phyloP scores from a whole-genome alignment of 345 rosid genomes.

The Euphorbia lathyris region DNA sequence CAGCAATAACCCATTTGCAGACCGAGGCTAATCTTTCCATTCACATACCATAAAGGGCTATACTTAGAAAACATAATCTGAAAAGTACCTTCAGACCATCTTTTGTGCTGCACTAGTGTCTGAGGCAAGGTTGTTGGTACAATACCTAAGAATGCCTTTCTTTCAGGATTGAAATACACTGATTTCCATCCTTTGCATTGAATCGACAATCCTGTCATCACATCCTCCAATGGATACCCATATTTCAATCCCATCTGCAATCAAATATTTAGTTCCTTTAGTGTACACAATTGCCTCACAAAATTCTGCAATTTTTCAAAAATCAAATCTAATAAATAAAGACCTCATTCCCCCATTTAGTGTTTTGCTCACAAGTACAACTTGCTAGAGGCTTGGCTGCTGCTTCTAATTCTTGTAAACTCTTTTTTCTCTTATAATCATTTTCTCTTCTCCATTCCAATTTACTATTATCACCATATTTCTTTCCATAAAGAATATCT shows the following conservation, averaged over 20 bases:
- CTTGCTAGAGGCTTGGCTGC: slow-evolving; percentile 50
- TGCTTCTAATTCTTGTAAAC: slow-evolving; percentile 24
- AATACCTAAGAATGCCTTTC: slow-evolving; percentile 63
- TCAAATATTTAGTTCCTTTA: slow-evolving; percentile 9
- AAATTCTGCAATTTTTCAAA: not conserved
- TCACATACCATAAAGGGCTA: slow-evolving; percentile 56
- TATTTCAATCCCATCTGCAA: slow-evolving; percentile 74
- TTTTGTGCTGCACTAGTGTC: slow-evolving; percentile 61
- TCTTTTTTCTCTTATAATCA: slow-evolving; percentile 16
- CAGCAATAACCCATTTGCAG: slow-evolving; percentile 43
- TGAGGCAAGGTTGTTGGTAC: slow-evolving; percentile 56
- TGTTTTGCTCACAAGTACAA: slow-evolving; percentile 49
- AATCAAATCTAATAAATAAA: not conserved
- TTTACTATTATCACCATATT: slow-evolving; percentile 13
- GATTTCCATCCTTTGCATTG: slow-evolving; percentile 77
- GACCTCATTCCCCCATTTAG: slow-evolving; percentile 87
- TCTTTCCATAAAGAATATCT: slow-evolving; percentile 57
- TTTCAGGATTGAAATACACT: slow-evolving; percentile 55
- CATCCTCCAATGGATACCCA: slow-evolving; percentile 75
- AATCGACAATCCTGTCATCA: slow-evolving; percentile 76
- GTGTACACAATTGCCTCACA: not conserved
- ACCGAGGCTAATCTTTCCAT: slow-evolving; percentile 51
- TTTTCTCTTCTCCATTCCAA: slow-evolving; percentile 29
- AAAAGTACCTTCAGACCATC: slow-evolving; percentile 83
- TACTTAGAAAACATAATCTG: slow-evolving; percentile 58